These are phyloP conservation scores for Drosera capensis DNA, from an alignment of 148 eudicot genomes.

Conservation along the genomic window DNA sequence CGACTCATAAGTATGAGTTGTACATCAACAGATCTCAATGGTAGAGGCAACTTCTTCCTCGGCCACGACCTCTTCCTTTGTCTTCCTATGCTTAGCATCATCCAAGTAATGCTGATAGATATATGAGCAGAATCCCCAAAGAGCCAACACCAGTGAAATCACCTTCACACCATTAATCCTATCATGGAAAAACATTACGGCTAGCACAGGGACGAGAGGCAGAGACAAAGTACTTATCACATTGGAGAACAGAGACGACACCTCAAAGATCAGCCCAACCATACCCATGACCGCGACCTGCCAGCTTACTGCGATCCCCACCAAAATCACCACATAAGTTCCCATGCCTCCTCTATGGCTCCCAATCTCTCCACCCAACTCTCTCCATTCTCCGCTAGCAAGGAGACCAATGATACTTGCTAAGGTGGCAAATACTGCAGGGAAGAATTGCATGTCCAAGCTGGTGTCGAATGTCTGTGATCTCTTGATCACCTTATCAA, in stretches of 20 bases:
- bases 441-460: slow-evolving; percentile 20
- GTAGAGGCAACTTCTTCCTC: no score
- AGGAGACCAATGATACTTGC: slow-evolving; percentile 27
- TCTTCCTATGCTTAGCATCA: slow-evolving; percentile 3
- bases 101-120: slow-evolving; percentile 39
- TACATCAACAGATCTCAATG: no score
- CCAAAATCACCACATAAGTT: slow-evolving; percentile 29
- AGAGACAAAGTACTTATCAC: slow-evolving; percentile 30
- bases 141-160: slow-evolving; percentile 23
- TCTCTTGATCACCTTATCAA: slow-evolving; percentile 22
- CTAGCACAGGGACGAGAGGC: slow-evolving; percentile 35
- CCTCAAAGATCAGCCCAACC: slow-evolving; percentile 28
- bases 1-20: no score
- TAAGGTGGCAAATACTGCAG: slow-evolving; percentile 16
- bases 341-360: slow-evolving; percentile 15
- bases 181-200: slow-evolving; percentile 34
- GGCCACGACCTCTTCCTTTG: no score
- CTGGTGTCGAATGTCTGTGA: slow-evolving; percentile 14
- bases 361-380: slow-evolving; percentile 18
- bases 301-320: slow-evolving; percentile 31
- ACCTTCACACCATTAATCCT: slow-evolving; percentile 35
- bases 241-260: slow-evolving; percentile 37
- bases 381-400: slow-evolving; percentile 33
- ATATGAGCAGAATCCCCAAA: slow-evolving; percentile 42
- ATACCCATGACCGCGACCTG: slow-evolving; percentile 22